Evolutionary conservation across 805 yeast species (phyloP).

Genomic region (Geotrichum ghanense): DNA sequence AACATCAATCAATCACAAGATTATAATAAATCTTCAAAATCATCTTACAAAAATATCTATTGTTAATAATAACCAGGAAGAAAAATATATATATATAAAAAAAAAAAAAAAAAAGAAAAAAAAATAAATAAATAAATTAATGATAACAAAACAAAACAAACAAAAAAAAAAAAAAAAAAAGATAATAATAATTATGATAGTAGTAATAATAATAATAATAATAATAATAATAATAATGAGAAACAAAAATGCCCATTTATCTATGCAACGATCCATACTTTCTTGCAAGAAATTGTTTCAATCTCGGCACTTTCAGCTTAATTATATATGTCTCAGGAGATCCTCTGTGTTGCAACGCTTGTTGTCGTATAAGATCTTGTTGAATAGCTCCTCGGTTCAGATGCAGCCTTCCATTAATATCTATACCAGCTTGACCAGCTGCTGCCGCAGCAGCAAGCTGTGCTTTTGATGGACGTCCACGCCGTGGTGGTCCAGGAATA

Average conservation of each 20-base stretch:
- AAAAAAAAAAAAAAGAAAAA: too few species aligned
- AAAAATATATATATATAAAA: too few species aligned
- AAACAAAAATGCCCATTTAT: background rate
- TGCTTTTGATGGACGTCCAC: slow-evolving; percentile 14
- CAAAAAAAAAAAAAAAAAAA: too few species aligned
- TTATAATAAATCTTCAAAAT: too few species aligned
- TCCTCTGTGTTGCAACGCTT: background rate
- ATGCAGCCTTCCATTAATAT: background rate
- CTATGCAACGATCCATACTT: background rate
- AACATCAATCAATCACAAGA: too few species aligned
- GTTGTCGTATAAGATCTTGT: background rate
- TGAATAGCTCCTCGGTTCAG: background rate
- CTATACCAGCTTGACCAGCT: slow-evolving; percentile 5
- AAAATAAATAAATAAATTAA: too few species aligned
- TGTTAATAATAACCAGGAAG: too few species aligned
- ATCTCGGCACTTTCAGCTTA: slow-evolving; percentile 12
- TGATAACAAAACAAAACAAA: too few species aligned
- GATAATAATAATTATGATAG: too few species aligned
- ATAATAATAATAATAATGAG: too few species aligned
- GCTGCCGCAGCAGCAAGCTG: slow-evolving; percentile 12
- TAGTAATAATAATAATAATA: too few species aligned
- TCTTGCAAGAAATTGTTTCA: slow-evolving; percentile 6
- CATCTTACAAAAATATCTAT: too few species aligned
- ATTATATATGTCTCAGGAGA: slow-evolving; percentile 8
- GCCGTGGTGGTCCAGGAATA: slow-evolving; percentile 8